Conservation (phyloP, 352 stramenopile species). For the Phytopythium delawarense region DNA sequence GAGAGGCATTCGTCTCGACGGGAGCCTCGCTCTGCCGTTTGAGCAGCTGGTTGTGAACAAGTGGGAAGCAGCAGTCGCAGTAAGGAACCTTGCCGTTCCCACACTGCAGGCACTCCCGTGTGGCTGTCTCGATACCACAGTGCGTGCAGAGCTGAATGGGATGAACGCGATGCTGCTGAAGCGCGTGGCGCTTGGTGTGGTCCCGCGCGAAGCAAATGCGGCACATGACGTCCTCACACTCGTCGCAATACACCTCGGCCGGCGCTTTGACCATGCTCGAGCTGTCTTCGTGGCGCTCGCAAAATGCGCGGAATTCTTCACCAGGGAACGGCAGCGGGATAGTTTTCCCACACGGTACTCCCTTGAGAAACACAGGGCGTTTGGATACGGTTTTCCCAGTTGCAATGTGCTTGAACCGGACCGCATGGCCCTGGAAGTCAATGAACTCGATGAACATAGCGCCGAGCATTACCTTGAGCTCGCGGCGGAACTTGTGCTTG, state of each 20-base stretch:
- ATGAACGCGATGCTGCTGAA: conserved; percentile 34
- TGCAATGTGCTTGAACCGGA: conserved; percentile 38
- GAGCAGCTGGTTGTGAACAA: conserved; percentile 28
- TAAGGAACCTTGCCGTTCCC: conserved; percentile 61
- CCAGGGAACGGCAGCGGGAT: conserved; percentile 63
- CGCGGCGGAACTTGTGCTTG: conserved; percentile 40
- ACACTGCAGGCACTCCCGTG: conserved; percentile 58
- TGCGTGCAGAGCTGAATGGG: conserved; percentile 43
- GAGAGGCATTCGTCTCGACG: neutral
- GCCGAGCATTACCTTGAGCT: conserved; percentile 39
- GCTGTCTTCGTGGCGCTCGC: conserved; percentile 58
- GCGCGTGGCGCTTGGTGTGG: conserved; percentile 42
- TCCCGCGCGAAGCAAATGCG: conserved; percentile 54
- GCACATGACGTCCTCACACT: conserved; percentile 74
- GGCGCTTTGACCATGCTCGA: conserved; percentile 18
- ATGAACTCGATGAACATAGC: conserved; percentile 62
- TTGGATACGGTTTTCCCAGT: conserved; percentile 31
- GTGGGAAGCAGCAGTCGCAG: conserved; percentile 61
- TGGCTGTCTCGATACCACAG: conserved; percentile 52
- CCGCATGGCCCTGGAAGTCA: conserved; percentile 35
- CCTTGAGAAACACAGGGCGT: conserved; percentile 50
- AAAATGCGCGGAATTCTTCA: conserved; percentile 66
- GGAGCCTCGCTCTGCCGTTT: neutral
- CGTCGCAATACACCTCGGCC: conserved; percentile 55
- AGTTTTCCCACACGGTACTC: conserved; percentile 37